A percentile compares a stretch with the other conserved stretches of the same genome.
phyloP scores from a whole-genome alignment of 2,329 filamentous ascomycete genomes.

The Pseudogymnoascus sp. region DNA sequence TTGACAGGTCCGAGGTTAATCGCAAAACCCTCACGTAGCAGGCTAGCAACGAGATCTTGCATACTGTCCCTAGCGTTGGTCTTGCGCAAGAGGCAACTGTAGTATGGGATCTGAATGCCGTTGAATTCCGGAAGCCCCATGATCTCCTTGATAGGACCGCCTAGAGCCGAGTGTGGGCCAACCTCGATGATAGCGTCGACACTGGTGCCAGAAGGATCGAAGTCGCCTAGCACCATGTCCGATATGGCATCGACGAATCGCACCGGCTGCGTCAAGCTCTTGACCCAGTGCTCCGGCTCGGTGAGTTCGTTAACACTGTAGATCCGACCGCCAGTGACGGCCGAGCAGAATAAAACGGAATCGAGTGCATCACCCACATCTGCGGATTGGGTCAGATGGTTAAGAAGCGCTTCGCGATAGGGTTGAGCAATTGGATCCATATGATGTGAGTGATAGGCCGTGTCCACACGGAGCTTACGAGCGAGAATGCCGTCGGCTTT shows the following conservation, averaged over 20 bases:
- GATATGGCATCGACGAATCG: conserved; percentile 33
- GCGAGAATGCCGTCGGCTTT: conserved; percentile 24
- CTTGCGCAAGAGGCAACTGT: conserved; percentile 1
- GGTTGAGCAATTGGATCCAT: conserved; percentile 38
- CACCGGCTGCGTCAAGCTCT: conserved; percentile 39
- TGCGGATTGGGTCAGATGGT: too few species aligned
- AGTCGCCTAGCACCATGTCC: conserved; percentile 8
- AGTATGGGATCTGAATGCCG: not conserved
- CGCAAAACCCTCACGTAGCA: conserved; percentile 5
- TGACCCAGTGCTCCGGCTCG: conserved; percentile 36
- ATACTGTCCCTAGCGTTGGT: not conserved
- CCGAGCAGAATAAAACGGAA: not conserved
- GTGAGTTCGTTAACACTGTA: conserved; percentile 17
- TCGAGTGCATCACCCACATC: not conserved
- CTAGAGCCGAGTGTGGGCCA: conserved; percentile 15
- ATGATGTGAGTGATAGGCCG: conserved; percentile 37
- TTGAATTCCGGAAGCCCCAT: conserved; percentile 8
- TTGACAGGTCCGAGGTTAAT: not conserved
- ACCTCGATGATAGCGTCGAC: conserved; percentile 16
- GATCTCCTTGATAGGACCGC: conserved; percentile 18
- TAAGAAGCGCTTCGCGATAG: conserved; percentile 28
- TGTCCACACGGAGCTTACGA: conserved; percentile 31
- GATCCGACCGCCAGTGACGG: not conserved
- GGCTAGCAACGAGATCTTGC: not conserved
- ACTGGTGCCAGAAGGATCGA: conserved; percentile 7